Evolutionary conservation across 768 basidiomycete species (phyloP), one percentile per base, ranked within the genome.

Genomic region (Botryobasidium botryosum): DNA sequence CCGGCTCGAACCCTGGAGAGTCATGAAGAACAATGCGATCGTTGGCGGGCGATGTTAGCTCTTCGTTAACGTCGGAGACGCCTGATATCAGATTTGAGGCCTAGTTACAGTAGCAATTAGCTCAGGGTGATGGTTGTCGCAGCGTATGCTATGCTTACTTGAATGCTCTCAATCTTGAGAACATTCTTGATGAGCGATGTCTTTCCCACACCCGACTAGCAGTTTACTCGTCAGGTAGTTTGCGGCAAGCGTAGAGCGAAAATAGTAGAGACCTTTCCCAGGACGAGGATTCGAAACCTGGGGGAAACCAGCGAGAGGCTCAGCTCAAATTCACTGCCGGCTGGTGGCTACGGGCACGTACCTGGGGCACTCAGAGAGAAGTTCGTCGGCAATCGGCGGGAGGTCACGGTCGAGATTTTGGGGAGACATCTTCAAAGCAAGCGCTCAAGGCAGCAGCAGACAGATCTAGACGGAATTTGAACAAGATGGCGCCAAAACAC

Each of bases 1-100:
- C 61, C 15, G 58, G 41, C 31, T 60, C 61, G 44, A 58, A 62
- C 10, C 61, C 61, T 44, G 50, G 37, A 29, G 55, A 56, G 37
- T 62, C 61, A 43, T 62, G 61, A 7, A 62, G 45, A 15, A 61
- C 49, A 36, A 62, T 56, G 13, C 50, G 54, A 6, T 48, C 38
- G 29, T 62, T 60, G 8, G 48, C 29, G 3, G 35, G 23, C 2
- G 54, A 57, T 4, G 40, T 52, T 36, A 58, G 50, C 38, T 51
- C 58, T 12, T 31, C 36, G 3, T 51, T 24, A 18, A 62, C 59
- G 28, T 61, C 51, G 8, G 57, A 52, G 2, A 36, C 23, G 40
- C 58, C 59, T 35, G 54, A 40, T 28, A 39, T 44, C 45, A 46
- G 25, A 48, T 60, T 50, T 5, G 52, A 45, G 48, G 29, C 52